Evolutionary conservation across 1,139 yeast species (phyloP).

Genomic region (Arxiozyma slooffiae): DNA sequence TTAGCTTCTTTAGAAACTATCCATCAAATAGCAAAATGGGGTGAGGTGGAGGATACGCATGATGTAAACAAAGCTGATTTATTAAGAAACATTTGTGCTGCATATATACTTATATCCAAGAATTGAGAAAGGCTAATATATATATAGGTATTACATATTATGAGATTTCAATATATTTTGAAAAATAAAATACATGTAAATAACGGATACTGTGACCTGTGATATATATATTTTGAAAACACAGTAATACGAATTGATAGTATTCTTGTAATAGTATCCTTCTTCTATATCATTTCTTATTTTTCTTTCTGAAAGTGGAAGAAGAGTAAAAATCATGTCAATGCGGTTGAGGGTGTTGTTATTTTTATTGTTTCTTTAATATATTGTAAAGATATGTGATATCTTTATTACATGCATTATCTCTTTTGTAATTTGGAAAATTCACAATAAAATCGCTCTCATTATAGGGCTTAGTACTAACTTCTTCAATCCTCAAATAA

Average conservation of each 20-base stretch:
- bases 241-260: too few species aligned
- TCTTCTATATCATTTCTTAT: background rate
- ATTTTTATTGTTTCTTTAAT: background rate
- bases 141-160: background rate
- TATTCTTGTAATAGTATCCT: too few species aligned
- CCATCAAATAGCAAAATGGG: slow-evolving; percentile 86
- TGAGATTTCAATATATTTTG: background rate
- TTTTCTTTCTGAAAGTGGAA: background rate
- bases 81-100: slow-evolving; percentile 69
- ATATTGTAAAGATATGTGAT: slow-evolving; percentile 29
- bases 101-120: slow-evolving; percentile 51
- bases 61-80: slow-evolving; percentile 90
- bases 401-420: slow-evolving; percentile 43
- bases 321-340: background rate
- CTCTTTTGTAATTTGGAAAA: slow-evolving; percentile 45
- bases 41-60: slow-evolving; percentile 97
- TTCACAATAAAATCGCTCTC: slow-evolving; percentile 57
- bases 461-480: slow-evolving; percentile 39
- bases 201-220: background rate
- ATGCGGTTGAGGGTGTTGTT: background rate
- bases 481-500: slow-evolving; percentile 14
- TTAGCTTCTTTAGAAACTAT: slow-evolving; percentile 75
- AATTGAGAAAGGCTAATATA: background rate
- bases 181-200: background rate
- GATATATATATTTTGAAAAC: too few species aligned